phyloP scores from a whole-genome alignment of 2,329 filamentous ascomycete genomes.

The Penicillium verrucosum region DNA sequence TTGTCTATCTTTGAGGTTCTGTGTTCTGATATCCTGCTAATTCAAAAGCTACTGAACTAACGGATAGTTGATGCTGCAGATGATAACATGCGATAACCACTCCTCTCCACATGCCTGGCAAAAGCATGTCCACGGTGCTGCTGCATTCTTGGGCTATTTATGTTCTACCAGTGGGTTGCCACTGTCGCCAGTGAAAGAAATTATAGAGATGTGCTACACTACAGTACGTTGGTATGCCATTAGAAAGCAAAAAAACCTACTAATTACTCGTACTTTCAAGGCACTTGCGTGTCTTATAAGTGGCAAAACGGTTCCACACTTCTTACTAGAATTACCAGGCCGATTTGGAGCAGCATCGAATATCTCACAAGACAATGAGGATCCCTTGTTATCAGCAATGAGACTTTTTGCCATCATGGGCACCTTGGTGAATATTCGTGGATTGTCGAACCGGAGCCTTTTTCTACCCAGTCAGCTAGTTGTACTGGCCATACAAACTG shows the following conservation, averaged over 20 bases:
- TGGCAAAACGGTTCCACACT: neutral
- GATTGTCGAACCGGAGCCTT: neutral
- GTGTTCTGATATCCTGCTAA: neutral
- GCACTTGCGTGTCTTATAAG: constrained; percentile 1
- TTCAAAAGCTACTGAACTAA: neutral
- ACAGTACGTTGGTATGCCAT: neutral
- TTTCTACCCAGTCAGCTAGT: neutral
- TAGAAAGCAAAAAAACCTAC: neutral
- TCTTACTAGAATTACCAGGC: neutral
- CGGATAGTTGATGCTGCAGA: neutral
- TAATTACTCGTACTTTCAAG: neutral
- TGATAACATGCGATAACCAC: constrained; percentile 4
- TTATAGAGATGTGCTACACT: constrained; percentile 2
- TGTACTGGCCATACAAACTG: neutral
- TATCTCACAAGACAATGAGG: neutral
- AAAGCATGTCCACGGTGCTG: constrained; percentile 1
- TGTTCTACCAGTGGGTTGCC: neutral
- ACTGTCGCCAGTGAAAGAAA: neutral
- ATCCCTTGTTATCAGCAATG: neutral
- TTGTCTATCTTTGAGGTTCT: constrained; percentile 6
- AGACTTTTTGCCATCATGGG: neutral
- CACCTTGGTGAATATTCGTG: neutral
- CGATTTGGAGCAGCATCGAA: neutral
- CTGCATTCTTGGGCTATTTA: neutral
- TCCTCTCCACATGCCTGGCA: neutral